Base-by-base conservation (phyloP, 257 asterid genomes). In the Paulownia fortunei region DNA sequence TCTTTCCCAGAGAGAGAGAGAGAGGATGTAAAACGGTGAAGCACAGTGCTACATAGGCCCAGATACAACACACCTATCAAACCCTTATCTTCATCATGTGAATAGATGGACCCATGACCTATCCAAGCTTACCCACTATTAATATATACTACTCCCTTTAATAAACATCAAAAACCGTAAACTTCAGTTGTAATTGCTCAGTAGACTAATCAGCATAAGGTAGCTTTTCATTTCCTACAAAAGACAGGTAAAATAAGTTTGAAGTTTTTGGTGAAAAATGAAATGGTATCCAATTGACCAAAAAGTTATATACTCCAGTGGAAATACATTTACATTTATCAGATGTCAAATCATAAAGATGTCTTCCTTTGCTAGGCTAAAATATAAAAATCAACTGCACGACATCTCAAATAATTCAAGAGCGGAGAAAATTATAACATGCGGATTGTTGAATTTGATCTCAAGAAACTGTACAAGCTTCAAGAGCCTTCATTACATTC, bases 401-500 rank as follows among this genome's bases (percentile, higher is more conserved):
- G 16, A 21, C 39, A 71, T 73, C 8, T 76, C 41, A 55, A 62
- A 74, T 39, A n/a, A 42, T 73, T 30, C 64, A 27, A 1, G 41
- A 18, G 5, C 52, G 15, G 42, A 46, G 54, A 41, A 63, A 56
- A 52, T 30, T 5, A 44, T 24, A 79, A 46, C 12, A 12, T 9
- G 42, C 24, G 19, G 26, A 56, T 37, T 13, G 60, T 15, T 37
- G 34, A 15, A 24, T 51, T 8, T 30, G 16, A 70, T 65, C 37
- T 62, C 66, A 26, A 30, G 36, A 79, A 69, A 69, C 5, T 21
- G 74, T 41, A 62, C 76, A 54, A 65, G 49, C 72, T 79, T 75
- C 62, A 51, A 51, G 63, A 79, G 74, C 69, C 71, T 24, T 72
- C 27, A 44, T 59, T 58, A 34, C 61, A 76, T 69, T 44, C 26